A percentile compares a stretch with the other conserved stretches of the same genome.
phyloP scores from a whole-genome alignment of 352 stramenopile species.

The Phytophthora boehmeriae region DNA sequence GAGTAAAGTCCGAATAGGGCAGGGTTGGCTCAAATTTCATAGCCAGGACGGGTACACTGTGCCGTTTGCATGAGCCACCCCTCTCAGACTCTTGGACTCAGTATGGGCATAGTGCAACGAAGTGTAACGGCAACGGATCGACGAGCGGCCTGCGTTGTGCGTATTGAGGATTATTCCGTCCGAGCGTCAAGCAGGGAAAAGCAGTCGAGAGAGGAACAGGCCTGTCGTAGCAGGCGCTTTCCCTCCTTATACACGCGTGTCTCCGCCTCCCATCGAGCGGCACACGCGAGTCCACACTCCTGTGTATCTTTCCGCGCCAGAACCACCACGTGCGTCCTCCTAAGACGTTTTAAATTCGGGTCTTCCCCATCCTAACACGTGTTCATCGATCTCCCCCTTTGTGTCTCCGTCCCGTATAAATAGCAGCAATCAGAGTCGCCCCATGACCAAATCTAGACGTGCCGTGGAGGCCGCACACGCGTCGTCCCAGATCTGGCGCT shows the following conservation, averaged over 20 bases:
- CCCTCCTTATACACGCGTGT: conserved; percentile 8
- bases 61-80: conserved; percentile 1
- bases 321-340: conserved; percentile 4
- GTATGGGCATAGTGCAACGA: conserved; percentile 28
- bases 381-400: conserved; percentile 4
- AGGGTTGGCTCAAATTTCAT: not conserved
- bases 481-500: conserved; percentile 35
- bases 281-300: too few species aligned
- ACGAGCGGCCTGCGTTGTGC: conserved; percentile 10
- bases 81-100: conserved; percentile 14
- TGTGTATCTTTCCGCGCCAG: too few species aligned
- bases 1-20: not conserved
- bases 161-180: conserved; percentile 41
- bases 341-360: conserved; percentile 17
- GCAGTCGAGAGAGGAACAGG: conserved; percentile 5
- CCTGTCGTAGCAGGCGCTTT: conserved; percentile 9
- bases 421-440: conserved; percentile 4
- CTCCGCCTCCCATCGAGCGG: not conserved
- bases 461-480: conserved; percentile 4
- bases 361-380: conserved; percentile 22
- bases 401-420: conserved; percentile 26
- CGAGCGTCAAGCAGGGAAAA: conserved; percentile 24
- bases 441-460: conserved; percentile 35
- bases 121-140: conserved; percentile 13
- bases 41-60: not conserved